These are phyloP conservation scores for Rutstroemia sydowiana DNA, from an alignment of 2,329 filamentous ascomycete genomes.

Conservation along the genomic window DNA sequence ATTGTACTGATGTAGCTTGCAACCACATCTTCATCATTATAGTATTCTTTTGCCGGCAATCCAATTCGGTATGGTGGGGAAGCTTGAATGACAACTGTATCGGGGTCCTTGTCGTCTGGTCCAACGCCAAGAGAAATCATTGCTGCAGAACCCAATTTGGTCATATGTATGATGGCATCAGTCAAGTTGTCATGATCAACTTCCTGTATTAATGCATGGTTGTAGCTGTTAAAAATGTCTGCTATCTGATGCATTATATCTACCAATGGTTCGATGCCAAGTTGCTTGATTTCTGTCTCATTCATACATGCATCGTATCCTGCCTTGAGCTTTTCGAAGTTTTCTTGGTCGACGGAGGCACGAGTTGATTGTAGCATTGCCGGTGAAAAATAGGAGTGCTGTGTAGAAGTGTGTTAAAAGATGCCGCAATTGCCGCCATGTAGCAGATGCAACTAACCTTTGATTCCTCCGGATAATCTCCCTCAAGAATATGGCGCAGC, in stretches of 20 bases:
- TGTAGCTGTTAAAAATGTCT: constrained; percentile 33
- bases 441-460: constrained; percentile 26
- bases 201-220: constrained; percentile 15
- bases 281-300: constrained; percentile 46
- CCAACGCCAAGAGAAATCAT: constrained; percentile 26
- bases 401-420: constrained; percentile 7
- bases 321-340: constrained; percentile 58
- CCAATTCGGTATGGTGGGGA: constrained; percentile 41
- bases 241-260: constrained; percentile 47
- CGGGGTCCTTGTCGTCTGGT: constrained; percentile 40
- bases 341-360: constrained; percentile 46
- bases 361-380: constrained; percentile 30
- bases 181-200: constrained; percentile 32
- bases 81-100: constrained; percentile 35
- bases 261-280: constrained; percentile 49
- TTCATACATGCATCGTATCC: constrained; percentile 62
- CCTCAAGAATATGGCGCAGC: constrained; percentile 57
- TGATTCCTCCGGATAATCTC: constrained; percentile 41
- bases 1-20: constrained; percentile 42
- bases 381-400: constrained; percentile 45
- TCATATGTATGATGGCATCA: constrained; percentile 41
- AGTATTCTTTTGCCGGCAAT: constrained; percentile 56
- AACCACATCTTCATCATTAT: constrained; percentile 46
- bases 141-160: constrained; percentile 37
- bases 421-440: background rate